Conservation (phyloP, 2,329 filamentous ascomycete species). For the Beauveria caledonica region DNA sequence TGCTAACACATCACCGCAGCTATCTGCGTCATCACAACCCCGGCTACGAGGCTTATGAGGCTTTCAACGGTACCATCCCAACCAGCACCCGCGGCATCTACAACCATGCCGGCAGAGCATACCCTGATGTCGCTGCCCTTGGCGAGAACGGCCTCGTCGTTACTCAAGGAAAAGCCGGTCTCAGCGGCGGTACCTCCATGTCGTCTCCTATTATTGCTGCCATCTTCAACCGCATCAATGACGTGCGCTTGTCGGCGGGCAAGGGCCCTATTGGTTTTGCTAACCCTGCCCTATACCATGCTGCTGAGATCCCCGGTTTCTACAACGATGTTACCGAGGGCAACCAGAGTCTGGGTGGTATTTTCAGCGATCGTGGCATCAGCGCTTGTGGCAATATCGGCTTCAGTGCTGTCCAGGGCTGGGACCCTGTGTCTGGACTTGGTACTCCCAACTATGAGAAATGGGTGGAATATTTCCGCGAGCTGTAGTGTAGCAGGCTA, state of each 20-base stretch:
- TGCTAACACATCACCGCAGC: conserved; percentile 13
- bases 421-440: conserved; percentile 22
- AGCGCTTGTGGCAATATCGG: conserved; percentile 17
- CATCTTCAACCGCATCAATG: conserved; percentile 16
- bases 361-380: conserved; percentile 11
- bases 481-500: not conserved
- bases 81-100: conserved; percentile 33
- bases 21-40: conserved; percentile 25
- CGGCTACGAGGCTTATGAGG: conserved; percentile 20
- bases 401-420: conserved; percentile 19
- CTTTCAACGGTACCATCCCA: conserved; percentile 22
- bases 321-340: conserved; percentile 20
- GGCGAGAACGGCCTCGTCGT: conserved; percentile 36
- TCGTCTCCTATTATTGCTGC: conserved; percentile 15
- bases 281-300: conserved; percentile 11
- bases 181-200: conserved; percentile 29
- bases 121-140: conserved; percentile 37
- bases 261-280: conserved; percentile 31
- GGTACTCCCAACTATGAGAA: conserved; percentile 13
- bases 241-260: conserved; percentile 17
- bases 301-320: conserved; percentile 2
- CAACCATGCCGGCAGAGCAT: conserved; percentile 29
- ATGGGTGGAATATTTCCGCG: conserved; percentile 1
- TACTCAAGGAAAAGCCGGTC: conserved; percentile 31
- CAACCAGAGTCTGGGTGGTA: conserved; percentile 15